phyloP scores from a whole-genome alignment of 208 protist species.

The Leishmania tarentolae region DNA sequence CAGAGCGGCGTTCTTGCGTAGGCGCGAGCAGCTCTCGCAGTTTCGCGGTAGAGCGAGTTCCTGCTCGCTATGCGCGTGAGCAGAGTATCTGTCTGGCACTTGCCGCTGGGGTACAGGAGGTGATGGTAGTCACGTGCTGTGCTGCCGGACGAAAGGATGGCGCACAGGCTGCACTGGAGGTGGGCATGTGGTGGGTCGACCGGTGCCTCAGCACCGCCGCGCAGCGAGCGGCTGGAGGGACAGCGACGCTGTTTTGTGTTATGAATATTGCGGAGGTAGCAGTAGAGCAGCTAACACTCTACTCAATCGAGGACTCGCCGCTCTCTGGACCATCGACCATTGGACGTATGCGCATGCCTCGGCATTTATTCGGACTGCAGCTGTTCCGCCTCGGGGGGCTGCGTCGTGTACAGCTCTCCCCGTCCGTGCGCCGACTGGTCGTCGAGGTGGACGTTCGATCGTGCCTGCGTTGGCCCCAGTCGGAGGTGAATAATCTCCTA shows the following conservation, averaged over 20 bases:
- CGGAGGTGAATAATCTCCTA: slow-evolving; percentile 12
- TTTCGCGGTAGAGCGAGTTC: slow-evolving; percentile 8
- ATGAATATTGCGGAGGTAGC: slow-evolving; percentile 12
- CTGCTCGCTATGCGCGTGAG: background rate
- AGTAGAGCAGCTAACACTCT: slow-evolving; percentile 11
- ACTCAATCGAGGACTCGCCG: slow-evolving; percentile 13
- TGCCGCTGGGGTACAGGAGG: background rate
- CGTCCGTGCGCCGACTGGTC: slow-evolving; percentile 7
- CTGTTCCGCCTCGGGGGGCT: slow-evolving; percentile 18
- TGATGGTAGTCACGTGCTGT: slow-evolving; percentile 18
- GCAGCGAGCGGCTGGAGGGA: background rate
- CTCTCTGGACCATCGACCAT: background rate
- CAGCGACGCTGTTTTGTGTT: slow-evolving; percentile 6
- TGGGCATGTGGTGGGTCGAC: slow-evolving; percentile 34
- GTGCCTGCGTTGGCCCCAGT: slow-evolving; percentile 17
- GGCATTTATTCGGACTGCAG: slow-evolving; percentile 16
- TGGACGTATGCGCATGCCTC: slow-evolving; percentile 15
- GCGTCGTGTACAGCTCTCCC: slow-evolving; percentile 19
- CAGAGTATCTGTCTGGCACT: slow-evolving; percentile 4
- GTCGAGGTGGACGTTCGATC: slow-evolving; percentile 23
- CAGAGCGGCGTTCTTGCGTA: background rate
- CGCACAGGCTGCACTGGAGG: slow-evolving; percentile 3
- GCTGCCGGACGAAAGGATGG: background rate
- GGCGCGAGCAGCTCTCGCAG: background rate
- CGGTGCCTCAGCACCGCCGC: slow-evolving; percentile 3